Percentiles rank a stretch among this genome's conserved stretches.
phyloP scores from a whole-genome alignment of 768 basidiomycete species.

The Hygrocybe punicea region DNA sequence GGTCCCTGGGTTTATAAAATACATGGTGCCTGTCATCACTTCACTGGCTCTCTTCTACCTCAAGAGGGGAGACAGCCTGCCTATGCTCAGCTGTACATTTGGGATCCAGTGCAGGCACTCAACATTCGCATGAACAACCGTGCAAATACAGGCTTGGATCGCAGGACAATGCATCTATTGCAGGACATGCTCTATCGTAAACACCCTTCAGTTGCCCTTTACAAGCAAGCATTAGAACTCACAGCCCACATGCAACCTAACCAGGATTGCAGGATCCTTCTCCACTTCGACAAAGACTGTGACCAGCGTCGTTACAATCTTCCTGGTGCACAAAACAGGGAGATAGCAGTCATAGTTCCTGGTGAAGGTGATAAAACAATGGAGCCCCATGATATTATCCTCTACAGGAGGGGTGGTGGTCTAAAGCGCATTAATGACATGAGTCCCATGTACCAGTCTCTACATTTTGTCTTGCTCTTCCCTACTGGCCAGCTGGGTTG shows the following conservation, averaged over 20 bases:
- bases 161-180: constrained; percentile 17
- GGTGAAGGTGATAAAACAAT: constrained; percentile 22
- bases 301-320: constrained; percentile 43
- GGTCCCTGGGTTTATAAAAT: constrained; percentile 28
- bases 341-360: constrained; percentile 43
- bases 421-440: constrained; percentile 33
- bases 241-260: not conserved
- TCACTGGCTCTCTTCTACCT: constrained; percentile 32
- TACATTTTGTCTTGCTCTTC: constrained; percentile 47
- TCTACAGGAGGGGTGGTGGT: constrained; percentile 18
- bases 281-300: constrained; percentile 11
- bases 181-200: constrained; percentile 13
- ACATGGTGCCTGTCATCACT: constrained; percentile 33
- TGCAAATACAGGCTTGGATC: constrained; percentile 8
- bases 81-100: constrained; percentile 41
- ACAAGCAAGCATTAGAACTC: constrained; percentile 25
- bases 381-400: constrained; percentile 34
- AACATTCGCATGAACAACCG: constrained; percentile 13
- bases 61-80: constrained; percentile 13
- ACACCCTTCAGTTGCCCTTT: constrained; percentile 19
- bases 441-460: constrained; percentile 33
- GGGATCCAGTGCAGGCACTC: constrained; percentile 33
- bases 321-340: constrained; percentile 35
- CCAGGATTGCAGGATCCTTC: constrained; percentile 3
- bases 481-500: constrained; percentile 39